Conservation (phyloP, 768 basidiomycete genomes). For the Agaricus blazei region DNA sequence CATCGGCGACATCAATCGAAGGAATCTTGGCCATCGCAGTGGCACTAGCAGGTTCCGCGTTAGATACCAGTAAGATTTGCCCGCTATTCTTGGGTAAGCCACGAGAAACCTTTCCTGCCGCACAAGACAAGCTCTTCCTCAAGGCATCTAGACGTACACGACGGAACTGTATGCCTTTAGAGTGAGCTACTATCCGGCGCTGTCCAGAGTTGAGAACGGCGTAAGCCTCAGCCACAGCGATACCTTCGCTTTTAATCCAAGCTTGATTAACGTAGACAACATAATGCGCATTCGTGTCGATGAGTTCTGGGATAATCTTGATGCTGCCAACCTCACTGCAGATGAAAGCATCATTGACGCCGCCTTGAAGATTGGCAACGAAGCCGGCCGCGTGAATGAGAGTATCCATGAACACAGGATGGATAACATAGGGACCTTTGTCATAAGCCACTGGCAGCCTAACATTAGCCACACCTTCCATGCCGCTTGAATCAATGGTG, state of each 20-base stretch:
- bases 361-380: slow-evolving; percentile 53
- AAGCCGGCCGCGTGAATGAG: slow-evolving; percentile 70
- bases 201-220: slow-evolving; percentile 44
- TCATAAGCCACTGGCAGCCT: slow-evolving; percentile 14
- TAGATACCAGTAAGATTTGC: neutral
- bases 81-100: neutral
- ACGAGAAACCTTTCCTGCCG: slow-evolving; percentile 18
- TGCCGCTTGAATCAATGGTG: slow-evolving; percentile 46
- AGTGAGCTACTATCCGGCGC: slow-evolving; percentile 44
- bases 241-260: slow-evolving; percentile 9
- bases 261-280: slow-evolving; percentile 11
- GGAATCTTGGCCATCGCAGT: neutral
- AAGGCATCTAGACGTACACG: slow-evolving; percentile 49
- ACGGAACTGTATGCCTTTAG: slow-evolving; percentile 54
- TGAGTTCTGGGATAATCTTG: slow-evolving; percentile 36
- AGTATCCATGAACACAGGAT: slow-evolving; percentile 62
- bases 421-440: slow-evolving; percentile 28
- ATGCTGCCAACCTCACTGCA: slow-evolving; percentile 52
- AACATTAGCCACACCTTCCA: slow-evolving; percentile 58
- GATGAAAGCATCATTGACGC: slow-evolving; percentile 52
- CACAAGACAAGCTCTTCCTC: slow-evolving; percentile 36
- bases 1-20: slow-evolving; percentile 17
- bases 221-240: slow-evolving; percentile 20
- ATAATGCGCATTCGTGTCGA: slow-evolving; percentile 18
- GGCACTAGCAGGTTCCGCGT: neutral